These are phyloP conservation scores for Fusarium domesticum DNA, from an alignment of 2,329 filamentous ascomycete species.

Conservation along the genomic window DNA sequence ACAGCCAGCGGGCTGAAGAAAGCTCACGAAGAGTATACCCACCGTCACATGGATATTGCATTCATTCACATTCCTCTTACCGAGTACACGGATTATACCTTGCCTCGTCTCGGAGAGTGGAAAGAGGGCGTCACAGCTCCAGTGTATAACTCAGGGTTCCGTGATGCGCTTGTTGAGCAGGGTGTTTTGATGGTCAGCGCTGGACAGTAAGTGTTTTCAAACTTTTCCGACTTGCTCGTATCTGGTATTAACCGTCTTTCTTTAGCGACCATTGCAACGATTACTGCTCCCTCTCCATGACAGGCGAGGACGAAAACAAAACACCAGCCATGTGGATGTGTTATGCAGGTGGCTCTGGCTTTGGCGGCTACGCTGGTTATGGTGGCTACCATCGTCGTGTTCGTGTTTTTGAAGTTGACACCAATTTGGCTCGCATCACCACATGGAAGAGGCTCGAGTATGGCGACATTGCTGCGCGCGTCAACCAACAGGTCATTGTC, in stretches of 20 bases:
- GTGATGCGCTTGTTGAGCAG: conserved; percentile 81
- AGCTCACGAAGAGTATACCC: conserved; percentile 78
- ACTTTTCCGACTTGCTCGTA: neutral
- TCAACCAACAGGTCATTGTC: conserved; percentile 66
- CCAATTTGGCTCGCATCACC: conserved; percentile 80
- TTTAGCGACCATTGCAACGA: conserved; percentile 89
- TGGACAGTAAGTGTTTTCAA: conserved; percentile 73
- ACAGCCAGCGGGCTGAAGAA: conserved; percentile 73
- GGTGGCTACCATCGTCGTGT: conserved; percentile 79
- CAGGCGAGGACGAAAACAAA: conserved; percentile 42
- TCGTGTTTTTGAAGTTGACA: conserved; percentile 88
- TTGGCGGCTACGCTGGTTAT: conserved; percentile 94
- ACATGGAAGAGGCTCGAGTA: conserved; percentile 90
- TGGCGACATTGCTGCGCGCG: conserved; percentile 49
- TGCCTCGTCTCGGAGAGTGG: conserved; percentile 65
- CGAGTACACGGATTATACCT: conserved; percentile 68
- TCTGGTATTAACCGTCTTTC: conserved; percentile 20
- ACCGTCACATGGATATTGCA: conserved; percentile 90
- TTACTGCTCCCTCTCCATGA: conserved; percentile 73
- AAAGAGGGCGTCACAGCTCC: conserved; percentile 85
- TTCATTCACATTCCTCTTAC: conserved; percentile 97
- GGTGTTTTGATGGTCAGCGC: conserved; percentile 84
- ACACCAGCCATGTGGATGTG: conserved; percentile 91
- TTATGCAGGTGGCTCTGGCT: conserved; percentile 87
- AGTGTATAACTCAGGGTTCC: conserved; percentile 87